These are phyloP conservation scores for Lichtheimia ornata DNA, from an alignment of 371 early-diverging fungal species.

Conservation along the genomic window DNA sequence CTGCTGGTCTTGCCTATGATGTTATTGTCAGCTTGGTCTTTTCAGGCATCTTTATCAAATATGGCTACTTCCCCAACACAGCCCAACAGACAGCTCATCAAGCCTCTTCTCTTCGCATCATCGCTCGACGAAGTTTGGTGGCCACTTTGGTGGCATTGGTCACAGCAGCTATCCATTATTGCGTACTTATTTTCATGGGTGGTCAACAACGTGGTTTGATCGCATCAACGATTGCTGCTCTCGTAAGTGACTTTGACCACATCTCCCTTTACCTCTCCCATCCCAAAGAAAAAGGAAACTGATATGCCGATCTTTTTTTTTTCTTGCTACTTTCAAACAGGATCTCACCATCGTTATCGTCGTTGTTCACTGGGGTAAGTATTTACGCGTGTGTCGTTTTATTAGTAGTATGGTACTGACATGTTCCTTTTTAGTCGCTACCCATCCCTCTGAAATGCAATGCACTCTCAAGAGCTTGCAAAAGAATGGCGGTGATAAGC, in stretches of 20 bases:
- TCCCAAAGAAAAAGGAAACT: background rate
- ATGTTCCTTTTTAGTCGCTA: conserved; percentile 14
- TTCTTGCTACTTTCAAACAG: conserved; percentile 1
- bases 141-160: conserved; percentile 38
- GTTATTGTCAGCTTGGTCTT: conserved; percentile 40
- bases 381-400: background rate
- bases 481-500: conserved; percentile 17
- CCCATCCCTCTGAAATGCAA: conserved; percentile 25
- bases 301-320: background rate
- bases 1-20: conserved; percentile 39
- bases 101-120: conserved; percentile 30
- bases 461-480: conserved; percentile 14
- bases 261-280: no score
- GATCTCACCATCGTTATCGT: conserved; percentile 21
- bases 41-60: conserved; percentile 38
- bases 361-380: conserved; percentile 29
- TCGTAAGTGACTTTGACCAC: conserved; percentile 5
- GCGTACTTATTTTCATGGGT: conserved; percentile 34
- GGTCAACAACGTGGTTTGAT: conserved; percentile 30
- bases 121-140: conserved; percentile 42
- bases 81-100: conserved; percentile 26
- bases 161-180: conserved; percentile 33
- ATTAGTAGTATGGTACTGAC: background rate
- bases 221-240: conserved; percentile 17
- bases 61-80: conserved; percentile 27